Percentiles rank a stretch among this genome's conserved stretches.
These are phyloP conservation scores for Xanthoconium stramineum DNA, from an alignment of 768 basidiomycete species.

Conservation along the genomic window DNA sequence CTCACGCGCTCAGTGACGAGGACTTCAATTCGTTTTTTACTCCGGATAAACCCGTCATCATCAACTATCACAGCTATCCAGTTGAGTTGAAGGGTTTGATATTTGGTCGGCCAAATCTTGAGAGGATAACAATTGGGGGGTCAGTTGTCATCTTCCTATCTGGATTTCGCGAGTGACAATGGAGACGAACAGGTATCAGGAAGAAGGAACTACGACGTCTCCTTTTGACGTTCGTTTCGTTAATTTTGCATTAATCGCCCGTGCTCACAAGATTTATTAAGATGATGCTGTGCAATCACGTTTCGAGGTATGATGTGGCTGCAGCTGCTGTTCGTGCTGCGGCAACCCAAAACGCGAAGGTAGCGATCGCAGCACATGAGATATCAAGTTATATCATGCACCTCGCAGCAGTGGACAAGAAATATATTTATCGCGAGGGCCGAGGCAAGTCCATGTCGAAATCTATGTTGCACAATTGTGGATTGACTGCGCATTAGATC, in stretches of 20 bases:
- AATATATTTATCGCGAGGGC: conserved; percentile 59
- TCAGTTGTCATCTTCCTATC: conserved; percentile 16
- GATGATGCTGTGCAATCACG: conserved; percentile 75
- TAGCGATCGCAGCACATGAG: conserved; percentile 58
- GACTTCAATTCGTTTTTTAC: conserved; percentile 75
- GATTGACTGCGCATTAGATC: conserved; percentile 23
- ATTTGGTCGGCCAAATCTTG: conserved; percentile 49
- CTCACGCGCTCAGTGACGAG: conserved; percentile 62
- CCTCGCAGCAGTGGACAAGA: conserved; percentile 54
- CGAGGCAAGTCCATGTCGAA: conserved; percentile 40
- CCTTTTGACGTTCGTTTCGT: conserved; percentile 62
- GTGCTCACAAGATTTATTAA: conserved; percentile 20
- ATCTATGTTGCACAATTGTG: neutral
- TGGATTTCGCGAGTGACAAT: neutral
- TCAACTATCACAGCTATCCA: conserved; percentile 85
- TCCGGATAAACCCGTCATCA: conserved; percentile 59
- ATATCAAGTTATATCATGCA: conserved; percentile 58
- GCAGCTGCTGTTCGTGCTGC: conserved; percentile 56
- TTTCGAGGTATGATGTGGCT: conserved; percentile 67
- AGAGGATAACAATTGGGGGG: conserved; percentile 55
- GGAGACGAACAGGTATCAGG: conserved; percentile 42
- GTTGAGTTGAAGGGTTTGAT: conserved; percentile 67
- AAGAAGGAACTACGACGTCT: conserved; percentile 79
- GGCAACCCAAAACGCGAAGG: conserved; percentile 47
- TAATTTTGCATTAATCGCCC: neutral